phyloP scores from a whole-genome alignment of 345 rosid species.

The Salix dunnii region DNA sequence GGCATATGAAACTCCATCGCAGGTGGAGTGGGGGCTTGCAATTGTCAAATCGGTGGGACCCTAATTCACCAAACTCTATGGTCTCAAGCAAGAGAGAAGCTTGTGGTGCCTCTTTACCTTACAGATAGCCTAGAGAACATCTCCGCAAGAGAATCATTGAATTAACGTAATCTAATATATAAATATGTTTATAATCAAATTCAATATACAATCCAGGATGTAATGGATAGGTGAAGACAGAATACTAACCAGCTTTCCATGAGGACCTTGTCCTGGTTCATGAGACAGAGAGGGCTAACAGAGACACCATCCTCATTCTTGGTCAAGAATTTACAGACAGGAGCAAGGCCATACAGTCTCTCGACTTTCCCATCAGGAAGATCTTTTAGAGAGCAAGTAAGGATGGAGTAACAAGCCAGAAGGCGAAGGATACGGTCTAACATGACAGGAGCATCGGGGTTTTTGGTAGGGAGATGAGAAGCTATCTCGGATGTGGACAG shows the following conservation, averaged over 20 bases:
- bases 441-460: conserved; percentile 72
- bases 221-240: too few relatives aligned
- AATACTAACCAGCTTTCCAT: conserved; percentile 81
- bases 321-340: conserved; percentile 77
- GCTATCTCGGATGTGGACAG: conserved; percentile 65
- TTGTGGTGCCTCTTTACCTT: too few relatives aligned
- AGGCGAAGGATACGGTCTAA: conserved; percentile 73
- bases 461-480: conserved; percentile 61
- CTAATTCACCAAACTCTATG: too few relatives aligned
- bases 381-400: conserved; percentile 43
- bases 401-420: conserved; percentile 59
- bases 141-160: background rate
- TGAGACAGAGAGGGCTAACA: conserved; percentile 58
- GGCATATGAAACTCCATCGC: too few relatives aligned
- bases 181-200: too few relatives aligned
- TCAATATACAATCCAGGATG: too few relatives aligned
- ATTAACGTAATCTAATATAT: background rate
- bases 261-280: conserved; percentile 87
- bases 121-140: too few relatives aligned
- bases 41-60: too few relatives aligned
- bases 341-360: conserved; percentile 65
- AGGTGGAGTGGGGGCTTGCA: too few relatives aligned
- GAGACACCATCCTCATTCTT: conserved; percentile 83
- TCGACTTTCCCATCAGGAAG: conserved; percentile 46
- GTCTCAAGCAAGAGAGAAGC: too few relatives aligned